Percentiles rank a stretch among this genome's conserved stretches.
Evolutionary conservation across 2,329 filamentous ascomycete species (phyloP).

Genomic region (Leptographium wingfieldii): DNA sequence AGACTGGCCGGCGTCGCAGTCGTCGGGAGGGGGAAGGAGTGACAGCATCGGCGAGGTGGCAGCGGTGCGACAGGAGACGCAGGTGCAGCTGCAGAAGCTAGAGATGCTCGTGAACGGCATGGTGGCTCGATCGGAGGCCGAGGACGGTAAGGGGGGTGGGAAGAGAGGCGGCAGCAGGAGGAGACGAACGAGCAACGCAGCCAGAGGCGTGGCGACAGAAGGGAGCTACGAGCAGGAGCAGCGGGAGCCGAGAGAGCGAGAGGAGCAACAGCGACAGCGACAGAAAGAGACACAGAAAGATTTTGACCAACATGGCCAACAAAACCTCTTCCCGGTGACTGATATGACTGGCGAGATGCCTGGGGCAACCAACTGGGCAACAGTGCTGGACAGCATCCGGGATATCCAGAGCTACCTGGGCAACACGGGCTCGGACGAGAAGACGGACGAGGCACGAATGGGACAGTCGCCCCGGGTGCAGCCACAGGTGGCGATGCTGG

Average conservation of each 20-base stretch:
- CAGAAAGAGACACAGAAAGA: neutral
- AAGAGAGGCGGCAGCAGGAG: neutral
- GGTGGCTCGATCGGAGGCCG: constrained; percentile 9
- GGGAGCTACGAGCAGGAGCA: neutral
- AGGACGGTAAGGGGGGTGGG: neutral
- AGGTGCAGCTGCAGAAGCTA: constrained; percentile 25
- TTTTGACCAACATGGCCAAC: too few species aligned
- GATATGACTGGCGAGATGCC: constrained; percentile 7
- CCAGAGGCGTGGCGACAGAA: neutral
- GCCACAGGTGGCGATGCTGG: constrained; percentile 2
- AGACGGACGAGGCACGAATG: too few species aligned
- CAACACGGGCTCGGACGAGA: neutral
- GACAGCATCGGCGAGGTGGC: neutral
- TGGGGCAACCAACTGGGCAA: constrained; percentile 27
- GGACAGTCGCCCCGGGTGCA: neutral
- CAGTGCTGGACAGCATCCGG: constrained; percentile 28
- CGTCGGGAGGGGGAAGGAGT: neutral
- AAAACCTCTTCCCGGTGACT: neutral
- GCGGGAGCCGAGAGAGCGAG: too few species aligned
- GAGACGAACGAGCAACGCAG: neutral
- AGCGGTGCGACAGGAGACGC: constrained; percentile 22
- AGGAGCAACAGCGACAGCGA: neutral
- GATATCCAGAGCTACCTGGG: constrained; percentile 26
- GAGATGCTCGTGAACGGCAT: constrained; percentile 28
- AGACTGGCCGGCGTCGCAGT: neutral